Evolutionary conservation across 495 filamentous ascomycete species (phyloP).

Genomic region (Hyaloscypha finlandica): DNA sequence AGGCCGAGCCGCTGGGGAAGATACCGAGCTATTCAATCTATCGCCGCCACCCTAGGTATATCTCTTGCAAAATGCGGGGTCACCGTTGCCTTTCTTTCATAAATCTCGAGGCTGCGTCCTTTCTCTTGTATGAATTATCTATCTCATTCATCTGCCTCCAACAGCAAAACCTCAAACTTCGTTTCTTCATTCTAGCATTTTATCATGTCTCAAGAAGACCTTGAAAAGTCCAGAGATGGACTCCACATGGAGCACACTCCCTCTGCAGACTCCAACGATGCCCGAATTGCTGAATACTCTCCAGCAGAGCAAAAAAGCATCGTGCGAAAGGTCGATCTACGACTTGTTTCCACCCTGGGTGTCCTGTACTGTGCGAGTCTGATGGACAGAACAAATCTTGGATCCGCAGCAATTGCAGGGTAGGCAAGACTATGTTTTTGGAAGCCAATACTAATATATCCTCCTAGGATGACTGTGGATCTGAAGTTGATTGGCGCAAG

Average conservation of each 20-base stretch:
- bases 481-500: constrained; percentile 45
- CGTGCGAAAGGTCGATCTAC: constrained; percentile 61
- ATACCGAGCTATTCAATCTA: not conserved
- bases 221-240: not conserved
- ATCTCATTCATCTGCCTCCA: not conserved
- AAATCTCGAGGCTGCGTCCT: not conserved
- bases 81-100: not conserved
- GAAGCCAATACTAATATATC: not conserved
- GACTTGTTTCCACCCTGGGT: constrained; percentile 64
- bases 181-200: not conserved
- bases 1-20: not conserved
- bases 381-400: constrained; percentile 72
- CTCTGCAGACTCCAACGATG: constrained; percentile 4
- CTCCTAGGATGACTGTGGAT: constrained; percentile 49
- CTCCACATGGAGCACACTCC: not conserved
- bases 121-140: no score
- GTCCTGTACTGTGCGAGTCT: constrained; percentile 65
- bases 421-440: not conserved
- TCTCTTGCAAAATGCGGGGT: not conserved
- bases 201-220: not conserved
- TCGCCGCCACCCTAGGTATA: not conserved
- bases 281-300: constrained; percentile 32
- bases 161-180: not conserved
- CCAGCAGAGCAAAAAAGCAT: constrained; percentile 44
- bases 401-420: constrained; percentile 43